Conservation (phyloP, 164 flowering plant species). For the Brasenia schreberi region DNA sequence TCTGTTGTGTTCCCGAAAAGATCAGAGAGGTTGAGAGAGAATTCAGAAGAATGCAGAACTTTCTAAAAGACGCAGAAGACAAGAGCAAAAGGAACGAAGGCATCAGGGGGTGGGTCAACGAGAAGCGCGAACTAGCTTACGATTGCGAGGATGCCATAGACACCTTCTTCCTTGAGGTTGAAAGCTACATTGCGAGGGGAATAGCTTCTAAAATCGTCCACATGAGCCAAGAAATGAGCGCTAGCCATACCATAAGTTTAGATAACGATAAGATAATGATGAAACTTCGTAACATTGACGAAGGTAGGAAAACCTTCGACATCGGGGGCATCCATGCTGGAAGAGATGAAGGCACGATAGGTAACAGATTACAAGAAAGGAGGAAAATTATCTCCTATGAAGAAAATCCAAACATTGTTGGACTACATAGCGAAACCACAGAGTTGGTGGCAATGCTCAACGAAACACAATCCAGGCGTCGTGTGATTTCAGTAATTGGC, state of each 20-base stretch:
- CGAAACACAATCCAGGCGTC: not conserved
- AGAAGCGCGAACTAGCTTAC: slow-evolving; percentile 9
- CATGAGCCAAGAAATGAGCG: not conserved
- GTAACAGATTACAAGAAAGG: no score
- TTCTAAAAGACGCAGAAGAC: slow-evolving; percentile 17
- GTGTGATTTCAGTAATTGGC: slow-evolving; percentile 32
- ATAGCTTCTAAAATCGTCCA: not conserved
- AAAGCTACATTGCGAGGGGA: not conserved
- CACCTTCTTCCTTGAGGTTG: slow-evolving; percentile 2
- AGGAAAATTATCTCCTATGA: no score
- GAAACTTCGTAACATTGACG: not conserved
- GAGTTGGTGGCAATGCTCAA: not conserved
- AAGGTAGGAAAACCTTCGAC: slow-evolving; percentile 3
- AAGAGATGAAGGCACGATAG: not conserved
- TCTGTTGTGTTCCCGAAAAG: no score
- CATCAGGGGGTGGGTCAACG: slow-evolving; percentile 9
- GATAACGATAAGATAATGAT: slow-evolving; percentile 2
- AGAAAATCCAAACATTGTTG: not conserved
- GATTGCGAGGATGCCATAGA: slow-evolving; percentile 12
- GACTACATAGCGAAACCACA: not conserved
- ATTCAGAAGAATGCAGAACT: slow-evolving; percentile 13
- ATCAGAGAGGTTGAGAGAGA: slow-evolving; percentile 3
- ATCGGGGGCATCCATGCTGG: not conserved
- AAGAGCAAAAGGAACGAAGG: slow-evolving; percentile 3
- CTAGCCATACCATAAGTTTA: not conserved